Evolutionary conservation across 176 grass and related monocot species (phyloP).

Genomic region (Elaeis guineensis): DNA sequence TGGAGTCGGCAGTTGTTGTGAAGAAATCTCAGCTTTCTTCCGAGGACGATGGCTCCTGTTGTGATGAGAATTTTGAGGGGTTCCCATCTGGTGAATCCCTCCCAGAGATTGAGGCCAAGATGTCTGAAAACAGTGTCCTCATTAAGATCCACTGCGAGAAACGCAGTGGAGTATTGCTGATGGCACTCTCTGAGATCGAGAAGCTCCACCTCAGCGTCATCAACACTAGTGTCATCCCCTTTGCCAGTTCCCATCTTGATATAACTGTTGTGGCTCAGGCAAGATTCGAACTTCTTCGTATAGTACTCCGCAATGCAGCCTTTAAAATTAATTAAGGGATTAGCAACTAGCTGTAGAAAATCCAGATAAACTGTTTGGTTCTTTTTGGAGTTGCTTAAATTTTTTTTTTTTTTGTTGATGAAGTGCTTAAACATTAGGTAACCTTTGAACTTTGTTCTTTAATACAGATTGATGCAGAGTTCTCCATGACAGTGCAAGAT

Average conservation of each 20-base stretch:
- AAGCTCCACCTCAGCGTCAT: conserved; percentile 6
- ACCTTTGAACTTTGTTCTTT: background rate
- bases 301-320: too few relatives aligned
- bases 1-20: conserved; percentile 14
- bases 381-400: too few relatives aligned
- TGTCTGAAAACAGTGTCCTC: conserved; percentile 10
- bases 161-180: conserved; percentile 10
- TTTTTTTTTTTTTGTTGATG: too few relatives aligned
- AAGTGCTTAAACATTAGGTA: too few relatives aligned
- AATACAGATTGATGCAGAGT: conserved; percentile 73
- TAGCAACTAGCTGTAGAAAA: too few relatives aligned
- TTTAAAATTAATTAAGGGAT: too few relatives aligned
- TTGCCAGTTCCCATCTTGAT: conserved; percentile 11
- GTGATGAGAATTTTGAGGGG: conserved; percentile 2
- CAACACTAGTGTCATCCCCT: conserved; percentile 7
- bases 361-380: too few relatives aligned
- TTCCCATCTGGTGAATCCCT: background rate
- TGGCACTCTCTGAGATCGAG: conserved; percentile 9
- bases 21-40: conserved; percentile 19
- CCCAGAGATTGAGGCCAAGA: conserved; percentile 14
- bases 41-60: conserved; percentile 7
- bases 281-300: background rate
- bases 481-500: conserved; percentile 80
- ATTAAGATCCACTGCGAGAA: conserved; percentile 17
- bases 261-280: conserved; percentile 20